phyloP scores from a whole-genome alignment of 2,329 filamentous ascomycete genomes.

The Orbilia blumenaviensis region DNA sequence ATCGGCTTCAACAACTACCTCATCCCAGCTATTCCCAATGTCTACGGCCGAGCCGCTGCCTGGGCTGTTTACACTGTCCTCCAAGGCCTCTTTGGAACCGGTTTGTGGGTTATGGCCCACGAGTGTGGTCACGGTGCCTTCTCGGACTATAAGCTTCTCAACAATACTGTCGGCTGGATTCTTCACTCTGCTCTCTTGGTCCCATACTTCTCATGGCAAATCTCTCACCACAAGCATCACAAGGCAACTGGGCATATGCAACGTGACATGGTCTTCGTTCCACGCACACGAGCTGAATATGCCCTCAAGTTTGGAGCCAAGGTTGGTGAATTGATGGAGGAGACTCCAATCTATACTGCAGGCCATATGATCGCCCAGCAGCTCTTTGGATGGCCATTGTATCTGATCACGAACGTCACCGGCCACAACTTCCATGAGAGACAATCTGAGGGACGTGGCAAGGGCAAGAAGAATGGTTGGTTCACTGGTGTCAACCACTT shows the following conservation, averaged over 20 bases:
- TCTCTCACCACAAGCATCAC: slow-evolving; percentile 99
- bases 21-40: slow-evolving; percentile 69
- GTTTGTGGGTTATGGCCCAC: slow-evolving; percentile 94
- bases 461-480: slow-evolving; percentile 86
- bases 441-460: slow-evolving; percentile 90
- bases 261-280: slow-evolving; percentile 99
- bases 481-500: slow-evolving; percentile 93
- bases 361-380: slow-evolving; percentile 81
- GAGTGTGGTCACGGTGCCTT: slow-evolving; percentile 98
- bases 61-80: slow-evolving; percentile 78
- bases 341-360: slow-evolving; percentile 86
- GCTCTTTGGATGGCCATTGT: slow-evolving; percentile 90
- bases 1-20: slow-evolving; percentile 88
- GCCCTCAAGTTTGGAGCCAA: slow-evolving; percentile 75
- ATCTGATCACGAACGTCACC: slow-evolving; percentile 89
- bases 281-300: slow-evolving; percentile 84
- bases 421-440: slow-evolving; percentile 94
- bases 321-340: slow-evolving; percentile 84
- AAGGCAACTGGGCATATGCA: slow-evolving; percentile 97
- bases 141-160: slow-evolving; percentile 87
- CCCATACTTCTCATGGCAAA: slow-evolving; percentile 99
- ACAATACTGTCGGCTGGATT: slow-evolving; percentile 91
- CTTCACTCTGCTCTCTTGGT: slow-evolving; percentile 88
- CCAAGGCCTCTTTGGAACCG: slow-evolving; percentile 92
- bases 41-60: slow-evolving; percentile 59